Evolutionary conservation across 2,329 filamentous ascomycete species (phyloP).

Genomic region (Madurella mycetomatis): DNA sequence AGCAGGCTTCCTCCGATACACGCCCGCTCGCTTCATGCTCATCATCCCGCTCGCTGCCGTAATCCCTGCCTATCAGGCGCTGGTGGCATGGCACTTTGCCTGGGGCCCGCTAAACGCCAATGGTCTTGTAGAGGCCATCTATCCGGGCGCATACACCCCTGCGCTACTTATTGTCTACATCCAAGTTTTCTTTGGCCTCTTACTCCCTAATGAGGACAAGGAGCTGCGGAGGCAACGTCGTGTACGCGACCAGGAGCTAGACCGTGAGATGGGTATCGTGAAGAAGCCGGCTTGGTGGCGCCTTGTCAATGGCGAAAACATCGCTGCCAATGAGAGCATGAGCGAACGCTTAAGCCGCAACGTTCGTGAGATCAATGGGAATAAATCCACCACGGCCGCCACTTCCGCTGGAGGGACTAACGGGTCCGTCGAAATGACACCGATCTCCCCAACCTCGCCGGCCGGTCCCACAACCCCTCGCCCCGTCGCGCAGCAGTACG

Average conservation of each 20-base stretch:
- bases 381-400: constrained; percentile 35
- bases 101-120: constrained; percentile 54
- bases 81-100: constrained; percentile 55
- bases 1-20: constrained; percentile 47
- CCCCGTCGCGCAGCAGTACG: constrained; percentile 30
- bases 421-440: constrained; percentile 29
- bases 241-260: constrained; percentile 49
- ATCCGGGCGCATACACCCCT: constrained; percentile 59
- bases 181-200: constrained; percentile 52
- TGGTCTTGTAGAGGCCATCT: constrained; percentile 52
- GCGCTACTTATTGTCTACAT: constrained; percentile 53
- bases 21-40: constrained; percentile 56
- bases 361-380: constrained; percentile 51
- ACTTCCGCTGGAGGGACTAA: constrained; percentile 22
- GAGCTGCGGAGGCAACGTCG: constrained; percentile 62
- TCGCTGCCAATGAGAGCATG: constrained; percentile 38
- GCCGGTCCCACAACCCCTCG: constrained; percentile 13
- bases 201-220: constrained; percentile 66
- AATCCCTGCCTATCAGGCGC: constrained; percentile 56
- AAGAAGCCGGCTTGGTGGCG: constrained; percentile 65
- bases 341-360: constrained; percentile 52
- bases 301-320: constrained; percentile 42
- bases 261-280: constrained; percentile 58
- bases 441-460: constrained; percentile 21
- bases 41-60: constrained; percentile 49